These are phyloP conservation scores for Apiospora saccharicola DNA, from an alignment of 2,329 filamentous ascomycete genomes.

Conservation along the genomic window DNA sequence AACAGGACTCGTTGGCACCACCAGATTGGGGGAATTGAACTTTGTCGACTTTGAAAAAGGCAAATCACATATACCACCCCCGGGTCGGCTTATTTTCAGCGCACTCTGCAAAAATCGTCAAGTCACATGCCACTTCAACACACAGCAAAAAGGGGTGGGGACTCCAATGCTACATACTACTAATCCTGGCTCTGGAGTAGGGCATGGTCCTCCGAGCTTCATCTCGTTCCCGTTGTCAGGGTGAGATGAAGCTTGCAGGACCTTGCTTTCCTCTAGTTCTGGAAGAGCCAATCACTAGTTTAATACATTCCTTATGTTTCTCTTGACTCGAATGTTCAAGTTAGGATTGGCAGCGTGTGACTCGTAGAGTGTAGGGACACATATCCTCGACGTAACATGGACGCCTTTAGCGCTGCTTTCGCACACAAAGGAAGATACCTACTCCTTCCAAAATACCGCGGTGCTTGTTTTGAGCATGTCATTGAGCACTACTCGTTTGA, in stretches of 20 bases:
- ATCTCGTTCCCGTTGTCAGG: background rate
- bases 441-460: background rate
- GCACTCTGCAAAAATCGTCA: background rate
- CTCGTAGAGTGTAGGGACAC: background rate
- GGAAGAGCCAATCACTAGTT: background rate
- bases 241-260: background rate
- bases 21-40: background rate
- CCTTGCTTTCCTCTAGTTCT: background rate
- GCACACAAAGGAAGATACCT: background rate
- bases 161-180: constrained; percentile 3
- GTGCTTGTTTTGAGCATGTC: background rate
- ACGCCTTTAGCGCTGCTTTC: background rate
- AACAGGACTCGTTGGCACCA: background rate
- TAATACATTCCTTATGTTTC: background rate
- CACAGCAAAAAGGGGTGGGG: constrained; percentile 13
- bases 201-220: background rate
- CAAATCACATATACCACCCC: background rate
- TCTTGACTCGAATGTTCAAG: background rate
- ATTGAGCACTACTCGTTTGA: background rate
- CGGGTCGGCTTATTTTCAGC: background rate
- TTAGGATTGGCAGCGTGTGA: background rate
- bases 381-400: background rate
- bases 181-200: background rate
- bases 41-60: background rate
- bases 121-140: background rate